Base-by-base conservation (phyloP, 768 basidiomycete species). In the Cystofilobasidium capitatum region DNA sequence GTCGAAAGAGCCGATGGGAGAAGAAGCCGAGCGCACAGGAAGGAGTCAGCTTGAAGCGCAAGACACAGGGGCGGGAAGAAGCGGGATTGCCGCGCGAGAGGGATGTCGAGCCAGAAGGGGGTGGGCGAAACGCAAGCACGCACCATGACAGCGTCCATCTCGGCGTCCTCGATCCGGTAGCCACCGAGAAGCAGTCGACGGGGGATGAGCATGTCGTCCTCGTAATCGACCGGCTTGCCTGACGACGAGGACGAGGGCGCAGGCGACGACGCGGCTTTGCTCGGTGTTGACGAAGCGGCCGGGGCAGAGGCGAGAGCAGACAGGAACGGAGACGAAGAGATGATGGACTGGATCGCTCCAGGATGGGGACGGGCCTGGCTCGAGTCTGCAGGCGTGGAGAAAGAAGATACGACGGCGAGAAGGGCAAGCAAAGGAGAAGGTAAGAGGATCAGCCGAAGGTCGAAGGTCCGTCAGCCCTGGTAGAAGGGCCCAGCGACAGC, bases 91-190 rank as follows among this genome's bases (percentile, higher is more conserved):
- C n/a, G n/a, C n/a, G n/a, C n/a, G n/a, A n/a, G n/a, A n/a, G n/a
- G n/a, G n/a, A n/a, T n/a, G n/a, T n/a, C n/a, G n/a, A n/a, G n/a
- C n/a, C n/a, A n/a, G n/a, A n/a, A n/a, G n/a, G n/a, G n/a, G n/a
- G n/a, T n/a, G n/a, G n/a, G n/a, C n/a, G n/a, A n/a, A n/a, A n/a
- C n/a, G n/a, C n/a, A 49, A 49, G 16, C n/a, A 61, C 59, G 37
- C 39, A 61, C 59, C 59, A 61, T 61, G 39, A 61, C 33, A 16
- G 59, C 59, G 22, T 61, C 59, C 59, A 61, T 42, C 59, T 61
- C 59, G 26, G 36, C 39, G 16, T 61, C 59, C 44, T 61, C 59
- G 39, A 61, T 24, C 13, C 29, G 39, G 24, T 29, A 42, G 31
- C 39, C 20, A 12, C 59, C 59, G 16, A 61, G 29, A 7, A 26